Evolutionary conservation across 1,284 basidiomycete species (phyloP), one percentile per base, ranked within the genome.

Genomic region (Sanghuangporus sanghuang): DNA sequence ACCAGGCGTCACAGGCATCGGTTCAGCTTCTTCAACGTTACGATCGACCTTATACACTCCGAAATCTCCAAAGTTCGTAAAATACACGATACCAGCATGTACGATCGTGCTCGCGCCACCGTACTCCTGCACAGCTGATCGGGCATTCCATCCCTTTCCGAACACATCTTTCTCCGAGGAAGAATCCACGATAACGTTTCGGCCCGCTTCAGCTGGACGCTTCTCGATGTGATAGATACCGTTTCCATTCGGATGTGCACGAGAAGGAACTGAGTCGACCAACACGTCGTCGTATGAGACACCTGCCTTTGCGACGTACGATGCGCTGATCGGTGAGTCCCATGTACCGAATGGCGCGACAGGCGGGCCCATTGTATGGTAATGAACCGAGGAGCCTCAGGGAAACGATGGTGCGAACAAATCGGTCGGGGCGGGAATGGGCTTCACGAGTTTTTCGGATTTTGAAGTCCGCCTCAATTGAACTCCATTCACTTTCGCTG

Each of bases 1-100:
- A 88, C 87, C 83, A 63, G 86, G 86, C 14, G 86, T 87, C 23
- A 89, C 75, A 18, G 84, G 72, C 59, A 77, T 73, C 0, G 86
- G 84, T 75, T 72, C 40, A 71, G 69, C 9, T 72, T 74, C 5
- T 70, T 73, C 18, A 18, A 7, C 48, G 12, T 54, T 54, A 7
- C 35, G 14, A 18, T 68, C 67, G 35, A 79, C 69, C 16, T 69
- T 67, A 70, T 87, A 86, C 0, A 87, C 78, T 9, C 81, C 74
- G 0, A 78, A 77, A 67, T 87, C 84, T 2, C 63, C 67, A 50
- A 78, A 74, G 69, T 85, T 75, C 1, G 86, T 86, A 72, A 88
- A 89, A 71, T 85, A 85, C 2, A 81, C 73, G 0, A 76, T 69
- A 3, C 79, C 79, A 55, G 77, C 73, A 65, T 82, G 73, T 0